Percentiles rank a stretch among this genome's conserved stretches.
These are phyloP conservation scores for Tricholoma bakamatsutake DNA, from an alignment of 768 basidiomycete genomes.

Conservation along the genomic window DNA sequence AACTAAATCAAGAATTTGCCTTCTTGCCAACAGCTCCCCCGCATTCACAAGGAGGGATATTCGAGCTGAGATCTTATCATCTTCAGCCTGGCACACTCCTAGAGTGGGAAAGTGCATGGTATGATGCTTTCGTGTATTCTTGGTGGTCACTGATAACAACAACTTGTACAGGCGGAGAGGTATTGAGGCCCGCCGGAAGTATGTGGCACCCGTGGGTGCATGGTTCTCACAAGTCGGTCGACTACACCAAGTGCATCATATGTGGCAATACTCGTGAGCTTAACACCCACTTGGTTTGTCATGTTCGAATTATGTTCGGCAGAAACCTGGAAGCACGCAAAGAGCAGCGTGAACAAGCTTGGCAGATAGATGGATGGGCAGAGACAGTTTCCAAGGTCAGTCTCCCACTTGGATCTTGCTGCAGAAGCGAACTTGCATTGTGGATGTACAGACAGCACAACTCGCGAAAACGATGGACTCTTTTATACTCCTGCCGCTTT, in stretches of 20 bases:
- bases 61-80: slow-evolving; percentile 88
- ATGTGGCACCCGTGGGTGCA: slow-evolving; percentile 82
- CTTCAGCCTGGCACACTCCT: slow-evolving; percentile 84
- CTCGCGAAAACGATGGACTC: slow-evolving; percentile 84
- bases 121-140: slow-evolving; percentile 14
- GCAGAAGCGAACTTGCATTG: slow-evolving; percentile 7
- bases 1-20: slow-evolving; percentile 90
- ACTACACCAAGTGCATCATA: slow-evolving; percentile 86
- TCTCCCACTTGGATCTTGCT: neutral
- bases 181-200: slow-evolving; percentile 87
- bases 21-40: slow-evolving; percentile 92
- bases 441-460: slow-evolving; percentile 68
- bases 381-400: slow-evolving; percentile 87
- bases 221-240: slow-evolving; percentile 89
- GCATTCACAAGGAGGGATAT: slow-evolving; percentile 81
- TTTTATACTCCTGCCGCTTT: slow-evolving; percentile 71
- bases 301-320: slow-evolving; percentile 6
- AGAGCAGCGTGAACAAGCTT: slow-evolving; percentile 81
- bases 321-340: slow-evolving; percentile 78
- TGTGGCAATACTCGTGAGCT: slow-evolving; percentile 94
- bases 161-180: slow-evolving; percentile 67
- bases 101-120: slow-evolving; percentile 97
- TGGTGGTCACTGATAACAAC: neutral
- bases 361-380: slow-evolving; percentile 94
- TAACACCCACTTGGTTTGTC: slow-evolving; percentile 5